phyloP scores from a whole-genome alignment of 2,329 filamentous ascomycete genomes.

The Colletotrichum aenigma region DNA sequence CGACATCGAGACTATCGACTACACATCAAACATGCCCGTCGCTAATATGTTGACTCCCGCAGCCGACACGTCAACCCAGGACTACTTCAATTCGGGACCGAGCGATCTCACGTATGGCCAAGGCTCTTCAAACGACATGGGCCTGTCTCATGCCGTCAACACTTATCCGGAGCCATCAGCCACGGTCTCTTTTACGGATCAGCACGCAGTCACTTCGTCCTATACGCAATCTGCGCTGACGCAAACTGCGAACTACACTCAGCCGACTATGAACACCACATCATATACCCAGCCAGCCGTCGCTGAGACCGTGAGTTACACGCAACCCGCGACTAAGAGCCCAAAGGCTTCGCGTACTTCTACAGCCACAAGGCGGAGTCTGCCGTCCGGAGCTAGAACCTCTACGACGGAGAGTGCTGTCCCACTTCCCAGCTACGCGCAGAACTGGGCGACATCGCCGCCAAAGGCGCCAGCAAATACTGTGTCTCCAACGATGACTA shows the following conservation, averaged over 20 bases:
- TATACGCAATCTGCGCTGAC: not conserved
- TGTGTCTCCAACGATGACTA: not conserved
- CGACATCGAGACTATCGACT: slow-evolving; percentile 21
- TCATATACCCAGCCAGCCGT: not conserved
- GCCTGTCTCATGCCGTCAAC: not conserved
- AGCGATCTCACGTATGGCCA: slow-evolving; percentile 27
- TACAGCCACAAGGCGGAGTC: not conserved
- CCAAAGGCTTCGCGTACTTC: not conserved
- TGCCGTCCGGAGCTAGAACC: slow-evolving; percentile 11
- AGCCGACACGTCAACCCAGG: slow-evolving; percentile 23
- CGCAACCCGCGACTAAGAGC: not conserved
- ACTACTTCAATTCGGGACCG: slow-evolving; percentile 33
- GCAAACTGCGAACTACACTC: not conserved
- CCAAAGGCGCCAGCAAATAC: not conserved
- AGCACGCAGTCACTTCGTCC: not conserved
- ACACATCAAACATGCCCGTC: slow-evolving; percentile 27
- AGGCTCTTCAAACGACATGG: not conserved
- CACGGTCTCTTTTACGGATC: not conserved
- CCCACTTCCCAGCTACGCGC: not conserved
- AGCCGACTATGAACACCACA: not conserved
- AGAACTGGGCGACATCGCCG: slow-evolving; percentile 1
- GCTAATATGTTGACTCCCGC: slow-evolving; percentile 29
- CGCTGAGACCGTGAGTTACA: not conserved
- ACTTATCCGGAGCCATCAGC: slow-evolving; percentile 2
- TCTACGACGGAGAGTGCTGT: not conserved